Evolutionary conservation across 495 filamentous ascomycete species (phyloP).

Genomic region (Hypoxylon trugodes): DNA sequence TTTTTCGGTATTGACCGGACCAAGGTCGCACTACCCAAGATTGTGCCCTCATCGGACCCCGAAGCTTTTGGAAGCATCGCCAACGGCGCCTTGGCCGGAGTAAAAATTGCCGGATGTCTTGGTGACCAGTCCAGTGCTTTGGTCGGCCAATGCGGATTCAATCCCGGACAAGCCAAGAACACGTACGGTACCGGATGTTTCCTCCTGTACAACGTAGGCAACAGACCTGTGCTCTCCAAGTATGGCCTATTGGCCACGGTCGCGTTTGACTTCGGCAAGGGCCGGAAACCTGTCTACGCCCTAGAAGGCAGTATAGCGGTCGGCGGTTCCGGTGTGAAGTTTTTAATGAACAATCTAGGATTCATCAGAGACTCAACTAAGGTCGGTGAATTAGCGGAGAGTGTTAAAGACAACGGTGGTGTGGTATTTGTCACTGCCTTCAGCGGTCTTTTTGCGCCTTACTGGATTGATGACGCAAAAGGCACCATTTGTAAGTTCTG

Average conservation of each 20-base stretch:
- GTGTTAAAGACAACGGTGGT: conserved; percentile 88
- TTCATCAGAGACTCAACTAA: conserved; percentile 80
- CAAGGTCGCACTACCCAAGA: conserved; percentile 82
- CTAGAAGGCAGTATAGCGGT: conserved; percentile 94
- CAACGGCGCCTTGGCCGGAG: conserved; percentile 72
- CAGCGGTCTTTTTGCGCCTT: conserved; percentile 95
- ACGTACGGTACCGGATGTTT: conserved; percentile 98
- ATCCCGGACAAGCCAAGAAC: conserved; percentile 88
- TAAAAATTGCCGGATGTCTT: conserved; percentile 85
- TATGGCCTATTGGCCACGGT: conserved; percentile 90
- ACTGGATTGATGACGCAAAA: conserved; percentile 97
- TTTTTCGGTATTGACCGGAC: conserved; percentile 83
- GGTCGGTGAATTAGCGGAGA: conserved; percentile 82
- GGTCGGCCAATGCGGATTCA: conserved; percentile 92
- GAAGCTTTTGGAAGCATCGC: conserved; percentile 76
- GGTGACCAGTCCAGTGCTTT: conserved; percentile 93
- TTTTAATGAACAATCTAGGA: conserved; percentile 88
- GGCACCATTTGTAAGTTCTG: conserved; percentile 81
- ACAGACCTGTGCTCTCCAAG: conserved; percentile 87
- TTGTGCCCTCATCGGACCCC: conserved; percentile 84
- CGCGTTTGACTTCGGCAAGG: conserved; percentile 82
- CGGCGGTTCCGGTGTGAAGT: conserved; percentile 88
- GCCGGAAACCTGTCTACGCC: conserved; percentile 82
- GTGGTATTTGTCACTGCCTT: conserved; percentile 96
- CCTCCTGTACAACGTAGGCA: conserved; percentile 91